These are phyloP conservation scores for Suillus hirtellus DNA, from an alignment of 768 basidiomycete genomes.

Conservation along the genomic window DNA sequence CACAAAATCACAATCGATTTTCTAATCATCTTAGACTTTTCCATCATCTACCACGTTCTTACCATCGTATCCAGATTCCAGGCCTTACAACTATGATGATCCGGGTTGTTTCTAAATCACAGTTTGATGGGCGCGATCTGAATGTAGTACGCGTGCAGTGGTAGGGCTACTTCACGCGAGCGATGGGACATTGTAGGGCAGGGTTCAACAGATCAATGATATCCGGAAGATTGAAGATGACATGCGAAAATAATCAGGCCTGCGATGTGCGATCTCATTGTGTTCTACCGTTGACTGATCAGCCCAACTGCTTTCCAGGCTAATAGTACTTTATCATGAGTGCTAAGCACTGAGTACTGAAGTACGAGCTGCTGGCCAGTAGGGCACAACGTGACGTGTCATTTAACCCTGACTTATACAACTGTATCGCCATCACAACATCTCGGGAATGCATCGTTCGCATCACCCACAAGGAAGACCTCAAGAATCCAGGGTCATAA, in stretches of 20 bases:
- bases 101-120: background rate
- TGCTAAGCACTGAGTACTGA: background rate
- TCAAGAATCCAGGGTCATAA: background rate
- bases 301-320: background rate
- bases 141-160: background rate
- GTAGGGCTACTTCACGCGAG: background rate
- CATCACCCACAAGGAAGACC: background rate
- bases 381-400: background rate
- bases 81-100: background rate
- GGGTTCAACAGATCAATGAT: background rate
- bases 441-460: background rate
- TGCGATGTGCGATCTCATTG: background rate
- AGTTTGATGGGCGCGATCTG: background rate
- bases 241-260: background rate
- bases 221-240: background rate
- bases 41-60: background rate
- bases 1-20: background rate
- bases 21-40: background rate
- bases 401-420: background rate
- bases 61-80: background rate
- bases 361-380: background rate
- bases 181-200: background rate
- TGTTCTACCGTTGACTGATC: background rate
- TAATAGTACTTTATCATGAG: background rate
- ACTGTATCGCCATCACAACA: background rate